Base-by-base conservation (phyloP, 306 rosid genomes). In the Macrotyloma uniflorum region DNA sequence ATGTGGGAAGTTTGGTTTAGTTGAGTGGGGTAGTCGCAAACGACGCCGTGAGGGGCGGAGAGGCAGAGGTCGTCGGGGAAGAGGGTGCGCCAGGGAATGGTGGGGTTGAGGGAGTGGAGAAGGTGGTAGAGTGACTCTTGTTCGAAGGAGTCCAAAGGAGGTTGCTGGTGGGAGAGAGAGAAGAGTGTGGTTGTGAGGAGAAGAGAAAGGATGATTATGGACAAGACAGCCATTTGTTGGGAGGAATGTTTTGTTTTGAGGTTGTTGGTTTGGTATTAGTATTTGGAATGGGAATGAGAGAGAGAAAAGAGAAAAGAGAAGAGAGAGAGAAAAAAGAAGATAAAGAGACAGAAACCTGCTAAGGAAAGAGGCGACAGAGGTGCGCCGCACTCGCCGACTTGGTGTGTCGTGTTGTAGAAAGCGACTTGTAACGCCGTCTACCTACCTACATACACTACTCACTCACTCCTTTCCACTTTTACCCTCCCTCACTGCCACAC, bases 41-140 rank as follows among this genome's bases (percentile, higher is more conserved):
- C 84, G 67, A 90, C 71, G 43, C 93, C 97, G 82, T 94, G 91
- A 0, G 97, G 96, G 18, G 89, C 82, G 16, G 89, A 80, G 81
- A 75, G n/a, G 47, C 96, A 91, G 76, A 91, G 68, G 65, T 91
- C 91, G 8, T 86, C 89, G 3, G 90, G 82, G 90, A 89, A 92
- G 61, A 87, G 76, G 0, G 84, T 55, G 24, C 82, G 93, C 97
- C 98, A 92, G 0, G 92, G 91, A 46, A 90, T 22, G 80, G 50
- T 8, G 5, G 94, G 83, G 89, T 92, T 89, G 84, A 92, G 51
- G 5, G 97, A 86, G 70, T 86, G 67, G 1, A 94, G 97, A 5
- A 94, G 80, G 1, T 10, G 6, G 70, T 83, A 89, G 1, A 88
- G 78, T 0, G 97, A 42, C 47, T 85, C 84, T 6, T 88, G 91